phyloP scores from a whole-genome alignment of 2,329 filamentous ascomycete species.

The Aspergillus thermomutatus region DNA sequence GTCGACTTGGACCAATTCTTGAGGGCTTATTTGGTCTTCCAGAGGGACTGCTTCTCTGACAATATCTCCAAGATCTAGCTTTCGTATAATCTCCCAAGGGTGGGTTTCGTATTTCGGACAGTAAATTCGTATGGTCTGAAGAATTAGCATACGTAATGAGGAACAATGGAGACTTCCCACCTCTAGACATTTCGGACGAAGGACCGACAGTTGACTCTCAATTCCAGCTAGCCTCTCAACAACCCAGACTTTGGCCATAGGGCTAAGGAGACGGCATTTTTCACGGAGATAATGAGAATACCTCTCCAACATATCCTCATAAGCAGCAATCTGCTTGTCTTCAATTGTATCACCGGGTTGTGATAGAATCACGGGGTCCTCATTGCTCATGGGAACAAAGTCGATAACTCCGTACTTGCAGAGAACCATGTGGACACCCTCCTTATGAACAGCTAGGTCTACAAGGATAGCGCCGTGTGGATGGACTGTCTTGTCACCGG shows the following conservation, averaged over 20 bases:
- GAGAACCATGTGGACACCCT: not conserved
- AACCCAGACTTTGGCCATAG: conserved; percentile 1
- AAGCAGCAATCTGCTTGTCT: not conserved
- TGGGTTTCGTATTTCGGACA: no score
- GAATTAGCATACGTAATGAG: no score
- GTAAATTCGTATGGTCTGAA: no score
- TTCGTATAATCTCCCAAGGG: no score
- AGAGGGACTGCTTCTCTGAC: no score
- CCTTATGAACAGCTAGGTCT: not conserved
- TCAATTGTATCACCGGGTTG: not conserved
- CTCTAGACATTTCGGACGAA: no score
- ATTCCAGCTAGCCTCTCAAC: not conserved
- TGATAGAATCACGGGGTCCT: not conserved
- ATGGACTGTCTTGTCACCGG: not conserved
- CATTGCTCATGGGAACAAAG: not conserved
- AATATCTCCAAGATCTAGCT: no score
- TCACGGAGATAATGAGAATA: conserved; percentile 1
- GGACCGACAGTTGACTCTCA: not conserved
- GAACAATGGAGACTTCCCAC: no score
- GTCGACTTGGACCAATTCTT: no score
- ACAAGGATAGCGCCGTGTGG: not conserved
- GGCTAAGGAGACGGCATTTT: not conserved
- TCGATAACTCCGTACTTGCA: not conserved
- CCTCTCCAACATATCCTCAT: not conserved
- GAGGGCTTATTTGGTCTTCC: no score